A percentile compares a stretch with the other conserved stretches of the same genome.
Conservation (phyloP, 805 yeast genomes). For the Metahyphopichia silvanorum region DNA sequence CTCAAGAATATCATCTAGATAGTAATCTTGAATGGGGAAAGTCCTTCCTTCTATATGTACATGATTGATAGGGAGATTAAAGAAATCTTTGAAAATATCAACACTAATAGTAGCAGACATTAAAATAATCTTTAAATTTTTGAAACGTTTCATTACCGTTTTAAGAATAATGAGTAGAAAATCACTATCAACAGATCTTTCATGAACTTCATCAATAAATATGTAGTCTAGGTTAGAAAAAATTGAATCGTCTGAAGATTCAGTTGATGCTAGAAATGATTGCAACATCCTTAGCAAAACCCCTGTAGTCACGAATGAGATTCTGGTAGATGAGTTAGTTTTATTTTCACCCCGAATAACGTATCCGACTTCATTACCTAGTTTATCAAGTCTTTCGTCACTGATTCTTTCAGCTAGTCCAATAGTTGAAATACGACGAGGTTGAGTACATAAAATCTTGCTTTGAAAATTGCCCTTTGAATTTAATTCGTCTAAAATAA, state of each 20-base stretch:
- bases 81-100: constrained; percentile 62
- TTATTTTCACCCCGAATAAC: constrained; percentile 87
- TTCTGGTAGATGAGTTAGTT: constrained; percentile 55
- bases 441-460: constrained; percentile 85
- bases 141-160: constrained; percentile 47
- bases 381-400: constrained; percentile 63
- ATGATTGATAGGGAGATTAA: constrained; percentile 51
- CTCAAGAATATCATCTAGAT: constrained; percentile 63
- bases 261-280: constrained; percentile 28
- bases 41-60: constrained; percentile 91
- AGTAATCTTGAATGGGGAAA: constrained; percentile 80
- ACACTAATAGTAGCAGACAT: constrained; percentile 95
- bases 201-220: constrained; percentile 95
- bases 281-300: constrained; percentile 85
- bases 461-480: constrained; percentile 47
- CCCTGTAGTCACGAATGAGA: constrained; percentile 92
- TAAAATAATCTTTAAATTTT: constrained; percentile 63
- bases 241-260: constrained; percentile 25
- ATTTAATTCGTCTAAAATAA: constrained; percentile 67
- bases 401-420: constrained; percentile 92
- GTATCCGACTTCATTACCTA: constrained; percentile 84
- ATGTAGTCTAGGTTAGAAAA: constrained; percentile 63
- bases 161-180: constrained; percentile 76
- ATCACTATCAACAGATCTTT: constrained; percentile 88
- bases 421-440: constrained; percentile 92